Base-by-base conservation (phyloP, 2,329 filamentous ascomycete genomes). In the Aspergillus sp. region DNA sequence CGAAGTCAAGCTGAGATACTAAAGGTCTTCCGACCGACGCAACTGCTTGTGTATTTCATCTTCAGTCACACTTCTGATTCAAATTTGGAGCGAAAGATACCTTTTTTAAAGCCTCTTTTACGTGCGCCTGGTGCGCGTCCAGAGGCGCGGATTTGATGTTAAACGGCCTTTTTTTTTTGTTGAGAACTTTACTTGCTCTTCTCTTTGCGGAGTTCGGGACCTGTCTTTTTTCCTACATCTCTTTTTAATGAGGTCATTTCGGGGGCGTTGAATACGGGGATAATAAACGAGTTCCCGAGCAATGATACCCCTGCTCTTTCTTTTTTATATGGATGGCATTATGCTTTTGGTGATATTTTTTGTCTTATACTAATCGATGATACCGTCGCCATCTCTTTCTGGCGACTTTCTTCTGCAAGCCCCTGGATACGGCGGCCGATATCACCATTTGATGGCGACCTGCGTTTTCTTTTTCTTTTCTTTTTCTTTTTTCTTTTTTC, bases 1-100 rank as follows among this genome's bases (percentile, higher is more conserved):
- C 74, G 70, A 84, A 79, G 70, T 80, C 77, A 67, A 82, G 81
- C 69, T 86, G 78, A 83, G 77, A 78, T 70, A 78, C 75, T 64
- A 78, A 79, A 24, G 68, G 73, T 33, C 22, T n/a, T n/a, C 20
- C 1, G 37, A n/a, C 34, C 15, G 11, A 37, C n/a, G 20, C 34
- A 39, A 13, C 27, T 41, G 60, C 73, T 19, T 27, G 33, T 34
- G 17, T 52, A 42, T n/a, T 60, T 20, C 13, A 45, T 50, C 41
- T 57, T 60, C 51, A 56, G 59, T 66, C 45, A 17, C 27, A 4
- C 24, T 45, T 33, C 40, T n/a, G 46, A 20, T 54, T 40, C 19
- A 19, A 46, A 34, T 53, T 58, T n/a, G 44, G 40, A 51, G 47
- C 34, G 13, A 55, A 49, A 48, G 41, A 46, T 49, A 42, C 24